Conservation (phyloP, 1,284 basidiomycete genomes). For the Fomes fomentarius region DNA sequence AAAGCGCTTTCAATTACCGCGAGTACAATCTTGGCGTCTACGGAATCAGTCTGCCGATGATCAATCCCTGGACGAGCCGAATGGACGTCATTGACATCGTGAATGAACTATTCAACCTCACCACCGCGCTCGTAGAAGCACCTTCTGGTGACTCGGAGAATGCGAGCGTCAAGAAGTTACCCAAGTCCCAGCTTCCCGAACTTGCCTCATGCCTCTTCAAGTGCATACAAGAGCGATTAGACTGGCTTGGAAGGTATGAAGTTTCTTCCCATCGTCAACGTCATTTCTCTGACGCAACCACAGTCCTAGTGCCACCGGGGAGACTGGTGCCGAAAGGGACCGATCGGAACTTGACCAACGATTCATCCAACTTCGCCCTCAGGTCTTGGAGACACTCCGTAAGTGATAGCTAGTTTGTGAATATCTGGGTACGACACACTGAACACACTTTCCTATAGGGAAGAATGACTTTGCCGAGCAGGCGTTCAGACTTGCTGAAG, state of each 20-base stretch:
- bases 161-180: slow-evolving; percentile 31
- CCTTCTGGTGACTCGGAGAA: slow-evolving; percentile 33
- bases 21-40: slow-evolving; percentile 75
- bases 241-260: slow-evolving; percentile 67
- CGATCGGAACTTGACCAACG: slow-evolving; percentile 60
- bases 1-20: slow-evolving; percentile 76
- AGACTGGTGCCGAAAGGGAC: slow-evolving; percentile 53
- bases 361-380: slow-evolving; percentile 71
- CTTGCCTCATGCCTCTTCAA: slow-evolving; percentile 73
- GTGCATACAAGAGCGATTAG: slow-evolving; percentile 73
- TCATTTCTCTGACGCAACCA: neutral
- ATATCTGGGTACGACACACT: neutral
- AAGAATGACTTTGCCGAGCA: slow-evolving; percentile 66
- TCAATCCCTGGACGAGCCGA: slow-evolving; percentile 86
- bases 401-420: slow-evolving; percentile 33
- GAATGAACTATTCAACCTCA: slow-evolving; percentile 74
- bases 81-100: slow-evolving; percentile 70
- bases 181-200: slow-evolving; percentile 70
- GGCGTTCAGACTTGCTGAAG: slow-evolving; percentile 84
- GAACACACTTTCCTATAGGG: slow-evolving; percentile 42
- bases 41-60: slow-evolving; percentile 72
- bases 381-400: slow-evolving; percentile 80
- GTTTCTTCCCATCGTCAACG: neutral
- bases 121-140: slow-evolving; percentile 53
- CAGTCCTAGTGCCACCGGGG: slow-evolving; percentile 50